Conservation (phyloP, 805 yeast genomes). For the Yarrowia sp. region DNA sequence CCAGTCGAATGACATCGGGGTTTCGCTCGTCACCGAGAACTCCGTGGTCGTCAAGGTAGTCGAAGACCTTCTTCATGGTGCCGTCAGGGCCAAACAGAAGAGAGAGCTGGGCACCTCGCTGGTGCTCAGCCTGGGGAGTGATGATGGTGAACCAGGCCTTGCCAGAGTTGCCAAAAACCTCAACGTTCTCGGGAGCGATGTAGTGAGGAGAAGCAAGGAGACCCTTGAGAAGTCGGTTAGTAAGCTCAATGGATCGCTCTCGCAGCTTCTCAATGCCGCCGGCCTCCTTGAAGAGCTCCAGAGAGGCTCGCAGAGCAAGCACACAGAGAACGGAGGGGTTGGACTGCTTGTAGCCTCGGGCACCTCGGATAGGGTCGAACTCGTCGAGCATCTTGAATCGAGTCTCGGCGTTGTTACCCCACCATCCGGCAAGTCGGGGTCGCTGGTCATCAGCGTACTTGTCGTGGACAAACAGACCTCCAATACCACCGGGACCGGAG, state of each 20-base stretch:
- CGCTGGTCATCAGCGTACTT: conserved; percentile 49
- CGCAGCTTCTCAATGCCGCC: conserved; percentile 72
- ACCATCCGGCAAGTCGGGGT: conserved; percentile 94
- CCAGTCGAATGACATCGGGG: conserved; percentile 89
- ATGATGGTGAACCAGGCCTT: conserved; percentile 66
- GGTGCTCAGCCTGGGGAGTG: conserved; percentile 66
- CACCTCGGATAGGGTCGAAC: conserved; percentile 84
- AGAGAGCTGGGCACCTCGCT: conserved; percentile 85
- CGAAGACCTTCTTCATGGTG: conserved; percentile 67
- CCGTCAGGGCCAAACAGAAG: conserved; percentile 64
- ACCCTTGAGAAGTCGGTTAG: conserved; percentile 60
- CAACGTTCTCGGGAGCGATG: conserved; percentile 46
- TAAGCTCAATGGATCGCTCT: conserved; percentile 62
- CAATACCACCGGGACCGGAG: conserved; percentile 93
- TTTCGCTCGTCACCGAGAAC: conserved; percentile 87
- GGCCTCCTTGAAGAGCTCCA: conserved; percentile 62
- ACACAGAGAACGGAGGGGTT: conserved; percentile 90
- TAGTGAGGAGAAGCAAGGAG: conserved; percentile 59
- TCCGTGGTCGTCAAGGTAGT: conserved; percentile 60
- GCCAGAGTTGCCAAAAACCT: conserved; percentile 39
- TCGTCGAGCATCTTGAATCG: conserved; percentile 81
- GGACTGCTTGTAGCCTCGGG: conserved; percentile 86
- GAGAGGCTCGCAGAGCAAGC: conserved; percentile 71
- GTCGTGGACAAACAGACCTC: conserved; percentile 81
- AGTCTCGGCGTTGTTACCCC: conserved; percentile 80